A percentile compares a stretch with the other conserved stretches of the same genome.
These are phyloP conservation scores for Cornus suecica DNA, from an alignment of 148 eudicot genomes.

Conservation along the genomic window DNA sequence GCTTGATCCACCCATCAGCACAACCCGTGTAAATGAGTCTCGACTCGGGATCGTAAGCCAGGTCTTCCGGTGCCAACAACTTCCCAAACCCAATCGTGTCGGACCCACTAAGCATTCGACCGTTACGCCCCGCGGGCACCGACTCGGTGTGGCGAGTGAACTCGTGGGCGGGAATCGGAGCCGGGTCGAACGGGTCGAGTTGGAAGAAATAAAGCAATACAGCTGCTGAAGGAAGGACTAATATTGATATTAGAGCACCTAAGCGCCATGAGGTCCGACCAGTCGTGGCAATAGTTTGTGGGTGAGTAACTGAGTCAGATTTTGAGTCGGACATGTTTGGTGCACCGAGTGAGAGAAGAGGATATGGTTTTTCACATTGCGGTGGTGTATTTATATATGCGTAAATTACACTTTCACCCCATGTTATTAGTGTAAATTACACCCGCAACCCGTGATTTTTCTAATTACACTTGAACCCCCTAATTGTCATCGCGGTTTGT, in stretches of 20 bases:
- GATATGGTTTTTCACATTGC: no score
- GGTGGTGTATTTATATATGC: no score
- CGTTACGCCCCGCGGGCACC: constrained; percentile 25
- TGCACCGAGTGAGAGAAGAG: no score
- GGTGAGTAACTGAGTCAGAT: no score
- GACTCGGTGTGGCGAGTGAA: constrained; percentile 14
- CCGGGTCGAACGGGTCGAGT: constrained; percentile 59
- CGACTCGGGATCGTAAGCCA: constrained; percentile 41
- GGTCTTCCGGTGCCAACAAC: constrained; percentile 57
- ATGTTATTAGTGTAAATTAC: no score
- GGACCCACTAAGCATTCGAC: constrained; percentile 34
- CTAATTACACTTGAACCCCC: no score
- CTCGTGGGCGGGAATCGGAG: constrained; percentile 39
- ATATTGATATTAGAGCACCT: constrained; percentile 7
- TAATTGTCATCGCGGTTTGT: no score
- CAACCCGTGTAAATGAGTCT: constrained; percentile 51
- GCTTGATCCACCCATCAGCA: constrained; percentile 70
- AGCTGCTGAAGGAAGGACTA: constrained; percentile 22
- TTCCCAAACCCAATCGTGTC: constrained; percentile 43
- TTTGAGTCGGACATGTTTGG: neutral
- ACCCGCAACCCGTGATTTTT: no score
- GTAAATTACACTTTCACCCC: no score
- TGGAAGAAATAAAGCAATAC: constrained; percentile 33
- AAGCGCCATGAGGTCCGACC: constrained; percentile 12
- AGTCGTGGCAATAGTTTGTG: neutral